Base-by-base conservation (phyloP, 2,329 filamentous ascomycete species). In the Endoconidiophora polonica region DNA sequence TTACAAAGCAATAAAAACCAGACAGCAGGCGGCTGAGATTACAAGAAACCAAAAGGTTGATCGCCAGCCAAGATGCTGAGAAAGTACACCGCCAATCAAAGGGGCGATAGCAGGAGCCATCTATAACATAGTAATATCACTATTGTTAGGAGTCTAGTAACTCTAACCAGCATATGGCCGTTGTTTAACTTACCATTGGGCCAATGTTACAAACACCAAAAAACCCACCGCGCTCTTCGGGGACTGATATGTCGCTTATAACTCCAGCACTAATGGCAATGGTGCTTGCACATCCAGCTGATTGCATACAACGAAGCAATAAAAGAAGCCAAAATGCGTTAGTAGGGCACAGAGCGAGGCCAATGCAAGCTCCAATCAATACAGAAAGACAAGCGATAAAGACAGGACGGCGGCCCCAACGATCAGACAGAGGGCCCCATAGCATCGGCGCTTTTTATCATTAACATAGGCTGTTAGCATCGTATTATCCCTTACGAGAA, bases 31-130 rank as follows among this genome's bases (percentile, higher is more conserved):
- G 0, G 65, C 60, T 46, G 69, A 62, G 16, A 75, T 72, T 26
- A 67, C 60, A 4, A 76, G 61, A 52, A 74, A 71, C 70, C 71
- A 75, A 54, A 76, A 76, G 5, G 74, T 66, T 2, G 64, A 63
- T 38, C 65, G 60, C 71, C 72, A 76, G 0, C 71, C 72, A 0
- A 74, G 56, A 38, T 64, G 63, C 44, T 69, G 65, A 0, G 66
- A 62, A 0, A 76, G 54, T 0, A 67, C 58, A 6, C 72, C 73
- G 0, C 72, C 72, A 22, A 76, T 65, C 0, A 72, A 64, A 0
- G 73, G 72, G 0, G 68, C 70, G 6, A 74, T 53, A 0, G 69
- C 66, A 4, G 69, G 69, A 0, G 66, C 69, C 16, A 72, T 59
- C 46, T 48, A 22, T n/a, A 20, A 42, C 3, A 5, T 9, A 23